Base-by-base conservation (phyloP, 495 filamentous ascomycete genomes). In the Penicillium steckii region DNA sequence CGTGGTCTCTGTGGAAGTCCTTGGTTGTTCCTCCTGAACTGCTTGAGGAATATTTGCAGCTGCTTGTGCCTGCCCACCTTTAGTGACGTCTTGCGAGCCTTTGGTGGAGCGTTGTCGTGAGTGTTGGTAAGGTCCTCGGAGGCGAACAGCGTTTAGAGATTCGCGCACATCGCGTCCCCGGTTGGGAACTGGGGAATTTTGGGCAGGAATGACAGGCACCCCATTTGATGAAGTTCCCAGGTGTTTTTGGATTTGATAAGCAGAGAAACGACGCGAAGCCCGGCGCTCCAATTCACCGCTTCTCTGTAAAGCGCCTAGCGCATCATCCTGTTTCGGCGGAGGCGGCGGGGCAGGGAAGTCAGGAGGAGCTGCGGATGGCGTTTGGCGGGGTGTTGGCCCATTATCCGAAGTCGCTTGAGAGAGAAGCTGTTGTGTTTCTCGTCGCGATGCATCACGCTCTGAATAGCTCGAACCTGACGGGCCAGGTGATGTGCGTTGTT, bases 231-330 rank as follows among this genome's bases (percentile, higher is more conserved):
- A 86, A 21, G 85, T 80, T 2, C 93, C 94, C 3, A 97, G 78
- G 52, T 95, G 90, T 59, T 95, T 97, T 19, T 89, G 89, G 41
- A 97, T 92, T 59, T 97, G 95, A 70, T 97, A 98, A 33, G 87
- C 85, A 25, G 92, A 97, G 64, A 97, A 97, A 58, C 94, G 76
- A 59, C 92, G 80, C 3, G 95, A 97, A 8, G 94, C 95, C 58
- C 94, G 82, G 57, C 94, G 81, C 62, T 97, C 93, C n/a, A 97
- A 74, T 50, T 96, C 90, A 4, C 91, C 90, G 46, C 91, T 91
- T 65, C 89, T 79, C 66, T 97, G 95, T 53, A 98, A 69, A 37
- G 91, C 91, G 32, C 89, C 90, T 44, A 98, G 76, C 8, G 94
- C 94, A 74, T 96, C 93, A 62, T 95, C 87, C 57, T 92, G 85